These are phyloP conservation scores for Ambrosia artemisiifolia DNA, from an alignment of 129 eudicot species.

Conservation along the genomic window DNA sequence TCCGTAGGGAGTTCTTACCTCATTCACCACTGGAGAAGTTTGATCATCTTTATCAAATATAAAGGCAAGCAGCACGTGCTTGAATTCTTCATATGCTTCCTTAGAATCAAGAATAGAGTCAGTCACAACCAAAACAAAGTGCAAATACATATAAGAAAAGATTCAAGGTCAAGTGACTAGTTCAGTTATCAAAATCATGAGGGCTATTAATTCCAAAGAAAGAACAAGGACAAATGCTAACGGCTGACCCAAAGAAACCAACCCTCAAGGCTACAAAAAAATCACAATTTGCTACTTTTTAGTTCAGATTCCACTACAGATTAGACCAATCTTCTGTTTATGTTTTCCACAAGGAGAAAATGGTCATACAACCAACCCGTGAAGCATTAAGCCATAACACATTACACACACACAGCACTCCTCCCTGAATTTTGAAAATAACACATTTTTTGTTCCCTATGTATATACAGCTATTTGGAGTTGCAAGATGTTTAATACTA, in stretches of 20 bases:
- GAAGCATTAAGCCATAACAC: neutral
- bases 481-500: neutral
- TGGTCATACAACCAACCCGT: neutral
- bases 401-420: neutral
- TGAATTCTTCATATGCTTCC: conserved; percentile 99
- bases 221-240: neutral
- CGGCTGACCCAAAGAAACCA: neutral
- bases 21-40: conserved; percentile 88
- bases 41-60: conserved; percentile 83
- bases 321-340: neutral
- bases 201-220: neutral
- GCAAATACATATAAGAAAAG: conserved; percentile 1
- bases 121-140: conserved; percentile 35
- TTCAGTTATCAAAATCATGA: conserved; percentile 10
- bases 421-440: neutral
- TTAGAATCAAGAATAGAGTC: conserved; percentile 43
- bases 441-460: neutral
- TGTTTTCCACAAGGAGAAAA: neutral
- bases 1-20: conserved; percentile 45
- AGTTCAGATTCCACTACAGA: neutral
- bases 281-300: conserved; percentile 4
- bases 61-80: conserved; percentile 87
- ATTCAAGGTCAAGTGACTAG: neutral
- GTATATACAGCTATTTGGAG: neutral
- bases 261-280: too few relatives aligned